Percentiles rank a stretch among this genome's conserved stretches.
Evolutionary conservation across 225 moss, liverwort and hornwort species (phyloP).

Genomic region (Bryoerythrophyllum caledonicum): DNA sequence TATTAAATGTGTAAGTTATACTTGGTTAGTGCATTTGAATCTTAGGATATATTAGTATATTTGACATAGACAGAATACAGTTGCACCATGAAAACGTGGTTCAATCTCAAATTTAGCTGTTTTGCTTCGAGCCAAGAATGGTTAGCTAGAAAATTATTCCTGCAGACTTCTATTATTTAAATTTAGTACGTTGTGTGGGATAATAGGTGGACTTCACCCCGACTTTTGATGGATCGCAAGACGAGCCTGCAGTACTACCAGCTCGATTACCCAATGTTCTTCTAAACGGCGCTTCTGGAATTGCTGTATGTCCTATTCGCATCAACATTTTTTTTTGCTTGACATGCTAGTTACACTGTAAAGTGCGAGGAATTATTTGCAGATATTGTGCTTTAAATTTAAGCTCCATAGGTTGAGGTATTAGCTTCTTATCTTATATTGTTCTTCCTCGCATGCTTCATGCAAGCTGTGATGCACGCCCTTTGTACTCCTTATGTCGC

Average conservation of each 20-base stretch:
- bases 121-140: neutral
- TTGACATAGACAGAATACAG: neutral
- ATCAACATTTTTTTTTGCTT: neutral
- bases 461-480: neutral
- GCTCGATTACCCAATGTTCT: conserved; percentile 90
- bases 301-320: conserved; percentile 58
- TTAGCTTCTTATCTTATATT: conserved; percentile 3
- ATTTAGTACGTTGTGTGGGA: conserved; percentile 12
- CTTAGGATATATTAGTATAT: neutral
- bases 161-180: neutral
- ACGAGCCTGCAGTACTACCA: conserved; percentile 93
- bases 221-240: conserved; percentile 95
- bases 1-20: conserved; percentile 3
- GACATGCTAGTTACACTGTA: conserved; percentile 13
- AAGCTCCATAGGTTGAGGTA: neutral
- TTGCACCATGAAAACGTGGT: conserved; percentile 3
- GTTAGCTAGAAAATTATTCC: neutral
- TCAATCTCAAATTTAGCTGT: conserved; percentile 4
- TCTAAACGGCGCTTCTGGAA: conserved; percentile 94
- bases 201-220: conserved; percentile 79
- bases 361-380: conserved; percentile 6
- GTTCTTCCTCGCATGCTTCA: neutral
- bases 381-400: conserved; percentile 17
- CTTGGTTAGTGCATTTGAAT: neutral
- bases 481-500: neutral